Conservation (phyloP, 2,329 filamentous ascomycete species). For the Rhinocladiella similis region DNA sequence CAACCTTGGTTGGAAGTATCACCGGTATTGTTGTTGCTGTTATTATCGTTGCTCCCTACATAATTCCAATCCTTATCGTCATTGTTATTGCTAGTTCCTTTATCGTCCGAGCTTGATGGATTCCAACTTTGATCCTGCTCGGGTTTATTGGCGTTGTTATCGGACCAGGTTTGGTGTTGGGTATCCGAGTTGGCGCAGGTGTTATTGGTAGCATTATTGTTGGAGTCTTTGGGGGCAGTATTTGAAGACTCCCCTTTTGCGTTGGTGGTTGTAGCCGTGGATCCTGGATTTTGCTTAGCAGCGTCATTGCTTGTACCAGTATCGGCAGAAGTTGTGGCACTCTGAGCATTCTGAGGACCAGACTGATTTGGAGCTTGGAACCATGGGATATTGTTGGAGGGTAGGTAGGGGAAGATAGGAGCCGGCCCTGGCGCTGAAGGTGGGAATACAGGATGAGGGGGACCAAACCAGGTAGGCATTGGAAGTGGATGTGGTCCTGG, state of each 20-base stretch:
- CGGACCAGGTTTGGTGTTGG: background rate
- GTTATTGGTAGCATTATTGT: slow-evolving; percentile 2
- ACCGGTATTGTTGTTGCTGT: background rate
- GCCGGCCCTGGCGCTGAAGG: slow-evolving; percentile 4
- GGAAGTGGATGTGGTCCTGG: background rate
- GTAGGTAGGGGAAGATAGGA: slow-evolving; percentile 8
- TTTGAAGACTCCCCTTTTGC: background rate
- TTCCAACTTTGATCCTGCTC: background rate
- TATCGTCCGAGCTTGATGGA: background rate
- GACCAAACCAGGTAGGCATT: slow-evolving; percentile 3
- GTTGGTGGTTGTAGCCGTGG: background rate
- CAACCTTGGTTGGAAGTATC: background rate
- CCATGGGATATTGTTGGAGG: slow-evolving; percentile 2
- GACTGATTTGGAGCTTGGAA: slow-evolving; percentile 7
- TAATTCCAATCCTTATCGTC: background rate
- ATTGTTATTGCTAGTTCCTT: background rate
- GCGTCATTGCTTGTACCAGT: background rate
- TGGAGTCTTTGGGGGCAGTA: background rate
- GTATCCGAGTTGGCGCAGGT: background rate
- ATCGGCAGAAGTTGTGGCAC: background rate
- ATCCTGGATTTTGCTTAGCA: background rate
- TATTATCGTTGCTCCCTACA: slow-evolving; percentile 6
- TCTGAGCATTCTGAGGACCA: background rate
- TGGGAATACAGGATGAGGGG: slow-evolving; percentile 1
- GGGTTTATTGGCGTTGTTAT: background rate